phyloP scores from a whole-genome alignment of 2,329 filamentous ascomycete genomes.

The Fusarium mexicanum region DNA sequence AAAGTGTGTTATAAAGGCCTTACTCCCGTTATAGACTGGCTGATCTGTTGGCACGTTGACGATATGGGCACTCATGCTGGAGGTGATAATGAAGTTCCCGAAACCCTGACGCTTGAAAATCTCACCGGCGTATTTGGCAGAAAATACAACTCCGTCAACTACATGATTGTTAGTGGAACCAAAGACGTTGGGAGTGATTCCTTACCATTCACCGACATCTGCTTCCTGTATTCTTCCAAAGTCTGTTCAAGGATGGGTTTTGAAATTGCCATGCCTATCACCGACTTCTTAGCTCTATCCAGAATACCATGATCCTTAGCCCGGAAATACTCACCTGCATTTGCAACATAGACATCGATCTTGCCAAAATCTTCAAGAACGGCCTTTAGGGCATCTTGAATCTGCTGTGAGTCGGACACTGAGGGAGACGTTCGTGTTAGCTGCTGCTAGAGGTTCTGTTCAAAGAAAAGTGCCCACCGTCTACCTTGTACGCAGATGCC shows the following conservation, averaged over 20 bases:
- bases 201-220: constrained; percentile 64
- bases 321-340: constrained; percentile 39
- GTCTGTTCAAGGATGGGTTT: constrained; percentile 65
- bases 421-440: not conserved
- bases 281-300: not conserved
- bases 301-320: not conserved
- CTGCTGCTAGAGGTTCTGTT: not conserved
- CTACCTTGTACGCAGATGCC: constrained; percentile 54
- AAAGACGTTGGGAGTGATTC: too few relatives aligned
- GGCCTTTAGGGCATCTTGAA: constrained; percentile 22
- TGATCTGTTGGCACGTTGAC: constrained; percentile 63
- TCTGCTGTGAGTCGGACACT: constrained; percentile 53
- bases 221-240: constrained; percentile 59
- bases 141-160: constrained; percentile 61
- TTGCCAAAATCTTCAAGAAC: constrained; percentile 40
- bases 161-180: not conserved
- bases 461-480: constrained; percentile 42
- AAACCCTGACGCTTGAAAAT: constrained; percentile 55
- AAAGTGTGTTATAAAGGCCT: constrained; percentile 64
- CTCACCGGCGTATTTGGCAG: constrained; percentile 55
- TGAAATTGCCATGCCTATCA: constrained; percentile 49
- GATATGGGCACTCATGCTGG: constrained; percentile 58
- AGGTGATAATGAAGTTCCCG: constrained; percentile 62
- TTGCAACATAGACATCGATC: constrained; percentile 41
- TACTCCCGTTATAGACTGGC: constrained; percentile 64